A percentile compares a stretch with the other conserved stretches of the same genome.
Conservation (phyloP, 495 filamentous ascomycete species). For the Aspergillus leporis region DNA sequence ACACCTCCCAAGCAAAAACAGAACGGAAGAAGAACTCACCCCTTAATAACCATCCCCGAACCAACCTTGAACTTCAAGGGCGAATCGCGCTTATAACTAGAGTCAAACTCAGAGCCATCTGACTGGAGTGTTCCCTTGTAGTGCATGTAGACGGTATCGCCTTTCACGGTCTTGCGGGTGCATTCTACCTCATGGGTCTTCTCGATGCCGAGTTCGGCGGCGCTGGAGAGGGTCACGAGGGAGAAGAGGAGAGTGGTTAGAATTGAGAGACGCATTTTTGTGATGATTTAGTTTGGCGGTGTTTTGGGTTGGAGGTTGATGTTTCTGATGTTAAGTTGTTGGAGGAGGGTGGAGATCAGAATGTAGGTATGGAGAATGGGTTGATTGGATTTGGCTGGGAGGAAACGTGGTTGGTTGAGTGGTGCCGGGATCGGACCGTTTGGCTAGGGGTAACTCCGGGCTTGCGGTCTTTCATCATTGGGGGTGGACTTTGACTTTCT, state of each 20-base stretch:
- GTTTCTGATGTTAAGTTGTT: constrained; percentile 3
- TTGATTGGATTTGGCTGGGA: neutral
- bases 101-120: constrained; percentile 55
- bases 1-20: neutral
- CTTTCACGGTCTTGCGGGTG: constrained; percentile 69
- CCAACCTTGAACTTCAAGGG: constrained; percentile 83
- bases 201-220: constrained; percentile 70
- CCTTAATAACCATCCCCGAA: constrained; percentile 80
- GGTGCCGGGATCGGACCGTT: neutral
- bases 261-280: constrained; percentile 35
- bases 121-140: constrained; percentile 75
- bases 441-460: neutral
- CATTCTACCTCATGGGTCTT: constrained; percentile 70
- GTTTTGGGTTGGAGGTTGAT: constrained; percentile 1
- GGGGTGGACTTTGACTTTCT: neutral
- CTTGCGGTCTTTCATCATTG: neutral
- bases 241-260: constrained; percentile 48
- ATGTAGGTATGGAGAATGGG: neutral
- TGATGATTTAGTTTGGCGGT: neutral
- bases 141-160: constrained; percentile 81
- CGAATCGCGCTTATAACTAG: constrained; percentile 67
- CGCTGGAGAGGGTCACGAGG: constrained; percentile 54
- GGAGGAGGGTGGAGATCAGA: neutral
- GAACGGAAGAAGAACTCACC: constrained; percentile 47
- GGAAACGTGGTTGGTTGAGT: constrained; percentile 2